Conservation (phyloP, 306 rosid species). For the Parietaria judaica region DNA sequence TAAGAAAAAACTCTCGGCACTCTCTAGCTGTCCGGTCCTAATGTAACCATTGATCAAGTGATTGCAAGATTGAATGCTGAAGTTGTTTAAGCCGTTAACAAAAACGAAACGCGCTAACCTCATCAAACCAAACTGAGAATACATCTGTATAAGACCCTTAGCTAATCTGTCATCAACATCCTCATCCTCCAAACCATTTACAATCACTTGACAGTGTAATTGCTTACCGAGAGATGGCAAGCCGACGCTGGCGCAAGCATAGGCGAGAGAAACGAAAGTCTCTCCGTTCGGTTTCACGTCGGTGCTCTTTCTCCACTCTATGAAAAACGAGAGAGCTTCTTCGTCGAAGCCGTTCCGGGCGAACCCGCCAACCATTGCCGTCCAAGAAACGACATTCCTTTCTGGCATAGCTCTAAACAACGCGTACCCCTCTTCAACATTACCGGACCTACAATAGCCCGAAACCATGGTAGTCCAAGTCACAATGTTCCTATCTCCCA, state of each 20-base stretch:
- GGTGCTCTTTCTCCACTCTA: constrained; percentile 24
- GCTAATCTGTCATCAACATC: constrained; percentile 56
- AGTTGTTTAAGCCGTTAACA: constrained; percentile 16
- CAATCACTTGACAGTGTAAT: constrained; percentile 52
- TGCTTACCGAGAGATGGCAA: constrained; percentile 50
- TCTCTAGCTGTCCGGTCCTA: constrained; percentile 35
- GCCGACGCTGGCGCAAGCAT: constrained; percentile 60
- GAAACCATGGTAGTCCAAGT: constrained; percentile 70
- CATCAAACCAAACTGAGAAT: constrained; percentile 48
- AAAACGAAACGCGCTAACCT: constrained; percentile 35
- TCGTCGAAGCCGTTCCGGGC: constrained; percentile 51
- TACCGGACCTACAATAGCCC: constrained; percentile 56
- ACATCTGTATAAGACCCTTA: constrained; percentile 66
- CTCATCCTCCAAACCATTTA: constrained; percentile 31
- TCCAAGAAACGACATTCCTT: constrained; percentile 70
- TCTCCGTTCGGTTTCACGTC: constrained; percentile 40
- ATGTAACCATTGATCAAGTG: constrained; percentile 54
- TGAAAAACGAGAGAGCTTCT: constrained; percentile 53
- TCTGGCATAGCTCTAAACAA: constrained; percentile 50
- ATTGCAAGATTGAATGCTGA: constrained; percentile 31
- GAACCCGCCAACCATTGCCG: constrained; percentile 77
- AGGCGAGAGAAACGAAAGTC: constrained; percentile 62
- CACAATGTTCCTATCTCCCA: constrained; percentile 49
- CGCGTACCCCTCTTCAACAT: constrained; percentile 42
- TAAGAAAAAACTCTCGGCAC: constrained; percentile 55